Percentiles rank a stretch among this genome's conserved stretches.
These are phyloP conservation scores for Fagopyrum homotropicum DNA, from an alignment of 148 eudicot genomes.

Conservation along the genomic window DNA sequence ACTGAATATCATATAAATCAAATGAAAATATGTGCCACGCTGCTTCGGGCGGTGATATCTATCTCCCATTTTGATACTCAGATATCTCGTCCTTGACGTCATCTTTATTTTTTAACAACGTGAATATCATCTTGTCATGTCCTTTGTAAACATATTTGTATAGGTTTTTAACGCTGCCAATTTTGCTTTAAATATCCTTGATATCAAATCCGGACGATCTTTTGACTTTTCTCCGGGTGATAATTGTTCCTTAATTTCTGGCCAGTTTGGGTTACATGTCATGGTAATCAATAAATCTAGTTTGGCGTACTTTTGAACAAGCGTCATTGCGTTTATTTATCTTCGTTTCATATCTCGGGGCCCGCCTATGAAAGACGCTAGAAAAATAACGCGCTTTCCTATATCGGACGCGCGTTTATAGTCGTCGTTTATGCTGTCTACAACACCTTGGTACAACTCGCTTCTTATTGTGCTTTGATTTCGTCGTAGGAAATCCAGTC, in stretches of 20 bases:
- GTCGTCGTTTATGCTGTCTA: neutral
- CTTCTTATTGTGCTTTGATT: neutral
- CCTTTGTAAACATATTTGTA: neutral
- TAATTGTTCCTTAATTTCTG: neutral
- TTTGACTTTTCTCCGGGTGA: neutral
- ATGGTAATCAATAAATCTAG: neutral
- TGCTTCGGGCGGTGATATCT: neutral
- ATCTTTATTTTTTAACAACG: neutral
- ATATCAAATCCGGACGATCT: neutral
- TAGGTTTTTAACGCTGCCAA: neutral
- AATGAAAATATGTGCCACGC: neutral
- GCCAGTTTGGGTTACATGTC: neutral
- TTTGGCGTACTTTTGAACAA: neutral
- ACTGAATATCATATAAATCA: neutral
- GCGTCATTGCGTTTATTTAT: neutral
- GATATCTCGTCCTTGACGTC: neutral
- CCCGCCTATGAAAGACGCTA: neutral
- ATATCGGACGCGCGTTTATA: fast-evolving
- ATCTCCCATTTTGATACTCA: neutral
- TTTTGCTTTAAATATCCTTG: neutral
- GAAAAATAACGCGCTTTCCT: neutral
- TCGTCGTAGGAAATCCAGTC: neutral
- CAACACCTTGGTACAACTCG: neutral
- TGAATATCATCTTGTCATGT: neutral
- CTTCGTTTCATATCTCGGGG: neutral